Percentiles rank a stretch among this genome's conserved stretches.
phyloP scores from a whole-genome alignment of 345 rosid genomes.

The Luvunga scandens region DNA sequence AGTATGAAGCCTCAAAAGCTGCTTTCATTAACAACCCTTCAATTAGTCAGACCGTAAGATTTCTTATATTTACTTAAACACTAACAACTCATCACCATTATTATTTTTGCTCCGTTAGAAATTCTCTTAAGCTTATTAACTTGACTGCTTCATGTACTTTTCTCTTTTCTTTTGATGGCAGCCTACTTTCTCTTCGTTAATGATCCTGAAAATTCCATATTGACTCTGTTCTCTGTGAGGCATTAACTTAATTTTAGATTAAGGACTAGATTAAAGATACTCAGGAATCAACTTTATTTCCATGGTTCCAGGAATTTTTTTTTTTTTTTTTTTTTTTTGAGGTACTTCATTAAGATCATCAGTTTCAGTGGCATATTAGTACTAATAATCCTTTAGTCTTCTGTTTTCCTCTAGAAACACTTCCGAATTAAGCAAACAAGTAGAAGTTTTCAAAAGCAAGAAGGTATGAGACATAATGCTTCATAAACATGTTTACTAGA shows the following conservation, averaged over 20 bases:
- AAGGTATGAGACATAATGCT: not conserved
- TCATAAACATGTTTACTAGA: not conserved
- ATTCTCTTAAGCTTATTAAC: not conserved
- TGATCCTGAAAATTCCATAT: not conserved
- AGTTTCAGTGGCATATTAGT: slow-evolving; percentile 13
- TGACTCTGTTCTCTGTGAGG: not conserved
- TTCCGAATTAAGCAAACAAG: not conserved
- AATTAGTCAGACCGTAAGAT: slow-evolving; percentile 54
- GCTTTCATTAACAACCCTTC: slow-evolving; percentile 44
- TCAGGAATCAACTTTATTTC: slow-evolving; percentile 10
- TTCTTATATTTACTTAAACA: not conserved
- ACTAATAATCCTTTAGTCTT: slow-evolving; percentile 4
- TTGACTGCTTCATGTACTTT: not conserved
- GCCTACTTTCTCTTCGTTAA: not conserved
- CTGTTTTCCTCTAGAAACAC: not conserved
- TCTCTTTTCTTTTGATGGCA: not conserved
- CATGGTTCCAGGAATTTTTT: not conserved
- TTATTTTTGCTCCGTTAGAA: not conserved
- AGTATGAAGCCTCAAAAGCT: slow-evolving; percentile 42
- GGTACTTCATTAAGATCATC: not conserved
- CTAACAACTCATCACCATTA: not conserved
- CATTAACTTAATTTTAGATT: not conserved
- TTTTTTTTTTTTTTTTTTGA: not conserved
- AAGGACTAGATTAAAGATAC: not conserved
- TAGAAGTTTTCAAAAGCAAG: slow-evolving; percentile 8